Percentiles rank a stretch among this genome's conserved stretches.
Evolutionary conservation across 2,329 filamentous ascomycete genomes (phyloP).

Genomic region (Trichoderma gracile): DNA sequence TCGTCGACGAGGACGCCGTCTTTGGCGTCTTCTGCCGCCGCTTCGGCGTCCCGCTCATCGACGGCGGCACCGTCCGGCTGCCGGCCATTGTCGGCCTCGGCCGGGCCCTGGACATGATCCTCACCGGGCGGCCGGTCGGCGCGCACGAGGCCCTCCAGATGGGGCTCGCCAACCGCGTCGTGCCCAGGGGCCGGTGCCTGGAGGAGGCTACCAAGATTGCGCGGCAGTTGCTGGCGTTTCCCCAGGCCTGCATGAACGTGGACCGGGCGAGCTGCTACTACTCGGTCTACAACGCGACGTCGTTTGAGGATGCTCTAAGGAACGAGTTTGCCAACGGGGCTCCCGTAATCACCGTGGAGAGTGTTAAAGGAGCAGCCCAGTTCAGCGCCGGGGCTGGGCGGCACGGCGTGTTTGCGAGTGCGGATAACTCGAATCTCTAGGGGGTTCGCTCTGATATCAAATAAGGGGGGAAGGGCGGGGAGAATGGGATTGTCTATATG

Average conservation of each 20-base stretch:
- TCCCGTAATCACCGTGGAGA: constrained; percentile 4
- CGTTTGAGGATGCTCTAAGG: constrained; percentile 52
- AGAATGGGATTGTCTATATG: neutral
- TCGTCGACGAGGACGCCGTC: constrained; percentile 54
- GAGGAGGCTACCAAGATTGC: constrained; percentile 52
- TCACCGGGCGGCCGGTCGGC: constrained; percentile 52
- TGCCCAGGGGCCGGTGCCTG: constrained; percentile 51
- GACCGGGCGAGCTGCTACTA: constrained; percentile 54
- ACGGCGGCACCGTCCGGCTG: constrained; percentile 53
- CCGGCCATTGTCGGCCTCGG: constrained; percentile 54
- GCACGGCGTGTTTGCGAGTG: constrained; percentile 10
- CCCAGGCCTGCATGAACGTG: constrained; percentile 53
- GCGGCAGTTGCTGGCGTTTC: constrained; percentile 49
- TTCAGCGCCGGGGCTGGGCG: constrained; percentile 16
- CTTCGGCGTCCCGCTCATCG: constrained; percentile 40
- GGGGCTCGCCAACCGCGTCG: constrained; percentile 55
- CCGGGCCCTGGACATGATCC: constrained; percentile 56
- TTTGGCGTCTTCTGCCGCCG: constrained; percentile 59
- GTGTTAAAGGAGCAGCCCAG: constrained; percentile 8
- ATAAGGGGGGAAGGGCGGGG: too few species aligned
- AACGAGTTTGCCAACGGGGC: constrained; percentile 43
- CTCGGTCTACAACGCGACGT: constrained; percentile 48
- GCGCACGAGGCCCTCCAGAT: constrained; percentile 53
- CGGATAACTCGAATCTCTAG: constrained; percentile 19
- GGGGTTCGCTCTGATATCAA: neutral